Percentiles rank a stretch among this genome's conserved stretches.
These are phyloP conservation scores for Tetrapisispora taiwanensis DNA, from an alignment of 805 yeast genomes.

Conservation along the genomic window DNA sequence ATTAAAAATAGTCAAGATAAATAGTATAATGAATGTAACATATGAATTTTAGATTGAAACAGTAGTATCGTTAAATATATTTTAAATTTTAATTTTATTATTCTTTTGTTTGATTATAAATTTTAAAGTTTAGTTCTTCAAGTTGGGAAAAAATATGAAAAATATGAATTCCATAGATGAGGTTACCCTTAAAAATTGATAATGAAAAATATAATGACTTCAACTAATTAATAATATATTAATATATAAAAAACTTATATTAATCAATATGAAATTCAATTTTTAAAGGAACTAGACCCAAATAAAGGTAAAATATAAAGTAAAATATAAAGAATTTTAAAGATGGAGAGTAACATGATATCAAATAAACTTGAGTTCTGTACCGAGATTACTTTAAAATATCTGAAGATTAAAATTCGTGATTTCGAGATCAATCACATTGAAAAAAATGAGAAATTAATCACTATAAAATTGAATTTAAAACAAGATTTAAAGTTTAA, in stretches of 20 bases:
- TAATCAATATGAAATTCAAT: no score
- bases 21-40: slow-evolving; percentile 1
- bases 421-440: background rate
- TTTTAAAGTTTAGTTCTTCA: no score
- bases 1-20: background rate
- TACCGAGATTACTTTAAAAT: slow-evolving; percentile 4
- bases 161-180: no score
- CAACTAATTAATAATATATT: background rate
- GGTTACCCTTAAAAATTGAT: no score
- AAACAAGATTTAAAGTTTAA: background rate
- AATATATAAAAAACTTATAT: background rate
- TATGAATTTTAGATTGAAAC: background rate
- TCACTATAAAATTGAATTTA: slow-evolving; percentile 4
- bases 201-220: background rate
- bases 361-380: slow-evolving; percentile 5
- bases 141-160: no score
- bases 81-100: no score
- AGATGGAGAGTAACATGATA: slow-evolving; percentile 2
- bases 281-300: no score
- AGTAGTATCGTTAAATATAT: no score
- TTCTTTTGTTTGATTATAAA: no score
- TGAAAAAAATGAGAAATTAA: slow-evolving; percentile 1
- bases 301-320: no score
- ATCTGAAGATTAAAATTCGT: slow-evolving; percentile 1
- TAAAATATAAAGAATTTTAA: no score